A percentile compares a stretch with the other conserved stretches of the same genome.
Evolutionary conservation across 306 rosid species (phyloP).

Genomic region (Rosa chinensis): DNA sequence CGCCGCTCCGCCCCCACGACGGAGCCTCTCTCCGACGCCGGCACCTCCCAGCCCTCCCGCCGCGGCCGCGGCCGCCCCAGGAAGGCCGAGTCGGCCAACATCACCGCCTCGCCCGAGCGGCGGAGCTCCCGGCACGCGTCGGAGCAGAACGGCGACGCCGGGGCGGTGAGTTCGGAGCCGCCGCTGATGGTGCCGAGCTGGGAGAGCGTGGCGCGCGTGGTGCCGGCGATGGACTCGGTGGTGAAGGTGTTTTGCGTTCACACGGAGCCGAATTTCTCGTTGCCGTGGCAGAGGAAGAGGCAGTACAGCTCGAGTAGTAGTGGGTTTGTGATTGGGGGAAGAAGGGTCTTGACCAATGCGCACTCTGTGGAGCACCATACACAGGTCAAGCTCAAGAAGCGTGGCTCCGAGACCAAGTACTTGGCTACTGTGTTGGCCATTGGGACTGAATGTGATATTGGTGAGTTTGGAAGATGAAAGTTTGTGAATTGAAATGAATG

Average conservation of each 20-base stretch:
- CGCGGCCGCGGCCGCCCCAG: constrained; percentile 43
- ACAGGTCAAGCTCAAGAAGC: constrained; percentile 81
- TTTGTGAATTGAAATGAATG: background rate
- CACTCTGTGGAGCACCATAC: constrained; percentile 84
- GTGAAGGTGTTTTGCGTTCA: constrained; percentile 83
- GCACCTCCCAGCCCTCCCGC: constrained; percentile 26
- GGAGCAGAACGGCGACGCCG: constrained; percentile 44
- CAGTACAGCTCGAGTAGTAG: constrained; percentile 78
- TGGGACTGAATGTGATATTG: constrained; percentile 84
- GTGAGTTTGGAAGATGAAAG: background rate
- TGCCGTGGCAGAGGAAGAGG: constrained; percentile 85
- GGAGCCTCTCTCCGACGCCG: constrained; percentile 20
- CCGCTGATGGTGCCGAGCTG: constrained; percentile 32
- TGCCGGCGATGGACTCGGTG: constrained; percentile 80
- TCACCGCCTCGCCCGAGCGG: constrained; percentile 33
- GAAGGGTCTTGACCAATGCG: constrained; percentile 74
- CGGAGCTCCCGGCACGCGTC: constrained; percentile 36
- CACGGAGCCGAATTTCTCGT: constrained; percentile 78
- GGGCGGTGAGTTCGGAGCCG: constrained; percentile 31
- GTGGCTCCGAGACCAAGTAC: constrained; percentile 81
- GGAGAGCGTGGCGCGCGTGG: constrained; percentile 49
- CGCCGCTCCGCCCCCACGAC: constrained; percentile 21
- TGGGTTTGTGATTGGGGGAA: constrained; percentile 65
- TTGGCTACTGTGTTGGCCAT: constrained; percentile 82
- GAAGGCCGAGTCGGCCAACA: constrained; percentile 32